A percentile compares a stretch with the other conserved stretches of the same genome.
Conservation (phyloP, 2,329 filamentous ascomycete genomes). For the Lanzia echinophila region DNA sequence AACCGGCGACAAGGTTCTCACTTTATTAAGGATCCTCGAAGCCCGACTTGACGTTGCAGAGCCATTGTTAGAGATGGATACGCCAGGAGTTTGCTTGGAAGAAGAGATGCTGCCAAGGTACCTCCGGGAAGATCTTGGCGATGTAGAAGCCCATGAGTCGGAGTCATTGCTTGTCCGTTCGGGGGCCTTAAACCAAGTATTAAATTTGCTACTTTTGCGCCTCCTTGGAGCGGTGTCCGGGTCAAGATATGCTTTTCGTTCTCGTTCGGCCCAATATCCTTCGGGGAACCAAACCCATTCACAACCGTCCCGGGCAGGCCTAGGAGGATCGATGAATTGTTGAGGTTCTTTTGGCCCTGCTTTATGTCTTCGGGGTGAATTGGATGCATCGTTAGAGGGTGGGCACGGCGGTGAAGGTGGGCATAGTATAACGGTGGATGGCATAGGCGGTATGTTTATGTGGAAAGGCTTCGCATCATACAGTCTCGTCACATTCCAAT, state of each 20-base stretch:
- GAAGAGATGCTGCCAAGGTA: conserved; percentile 1
- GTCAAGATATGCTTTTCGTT: conserved; percentile 20
- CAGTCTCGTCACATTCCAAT: conserved; percentile 8
- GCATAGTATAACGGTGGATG: neutral
- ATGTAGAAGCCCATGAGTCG: neutral
- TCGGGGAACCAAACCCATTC: conserved; percentile 60
- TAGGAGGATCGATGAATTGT: conserved; percentile 41
- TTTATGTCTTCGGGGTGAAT: neutral
- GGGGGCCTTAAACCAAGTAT: neutral
- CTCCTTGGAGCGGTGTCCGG: neutral
- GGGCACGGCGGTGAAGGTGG: neutral
- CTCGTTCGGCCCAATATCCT: conserved; percentile 58
- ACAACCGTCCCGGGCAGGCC: conserved; percentile 45
- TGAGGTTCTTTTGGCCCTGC: neutral
- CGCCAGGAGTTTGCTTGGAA: conserved; percentile 1
- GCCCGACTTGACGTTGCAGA: neutral
- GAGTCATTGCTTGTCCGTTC: neutral
- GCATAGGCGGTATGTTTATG: neutral
- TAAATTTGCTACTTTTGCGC: neutral
- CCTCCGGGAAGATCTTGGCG: conserved; percentile 4
- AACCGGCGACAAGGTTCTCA: conserved; percentile 11
- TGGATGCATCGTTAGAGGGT: neutral
- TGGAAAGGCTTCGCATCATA: conserved; percentile 7
- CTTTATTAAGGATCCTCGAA: conserved; percentile 2
- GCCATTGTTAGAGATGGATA: neutral